phyloP scores from a whole-genome alignment of 1,284 basidiomycete genomes.

The Kwoniella shivajii region DNA sequence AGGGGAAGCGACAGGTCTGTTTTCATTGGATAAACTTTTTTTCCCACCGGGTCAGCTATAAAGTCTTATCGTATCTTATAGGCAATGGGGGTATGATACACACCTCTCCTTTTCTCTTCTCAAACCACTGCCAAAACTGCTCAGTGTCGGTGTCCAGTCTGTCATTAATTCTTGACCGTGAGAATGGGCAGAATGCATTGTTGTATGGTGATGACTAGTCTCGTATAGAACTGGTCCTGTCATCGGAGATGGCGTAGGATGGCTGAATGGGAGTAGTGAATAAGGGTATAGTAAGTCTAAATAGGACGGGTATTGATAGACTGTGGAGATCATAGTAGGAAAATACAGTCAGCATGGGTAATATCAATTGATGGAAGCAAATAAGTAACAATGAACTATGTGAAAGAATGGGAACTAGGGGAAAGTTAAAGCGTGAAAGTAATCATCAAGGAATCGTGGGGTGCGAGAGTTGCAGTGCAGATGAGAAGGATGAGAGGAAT shows the following conservation, averaged over 20 bases:
- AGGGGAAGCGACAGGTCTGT: constrained; percentile 22
- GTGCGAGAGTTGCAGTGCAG: neutral
- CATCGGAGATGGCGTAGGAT: constrained; percentile 11
- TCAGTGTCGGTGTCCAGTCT: constrained; percentile 24
- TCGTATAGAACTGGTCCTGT: constrained; percentile 26
- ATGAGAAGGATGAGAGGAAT: neutral
- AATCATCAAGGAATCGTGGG: neutral
- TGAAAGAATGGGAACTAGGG: neutral
- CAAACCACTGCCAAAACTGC: constrained; percentile 17
- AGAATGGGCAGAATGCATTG: constrained; percentile 16
- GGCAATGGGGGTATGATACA: neutral
- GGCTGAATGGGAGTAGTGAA: constrained; percentile 10
- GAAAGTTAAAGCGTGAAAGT: neutral
- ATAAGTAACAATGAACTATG: neutral
- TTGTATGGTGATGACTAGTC: constrained; percentile 7
- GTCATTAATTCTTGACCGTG: constrained; percentile 25
- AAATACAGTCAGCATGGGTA: constrained; percentile 1
- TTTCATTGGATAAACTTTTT: constrained; percentile 15
- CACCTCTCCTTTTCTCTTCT: constrained; percentile 22
- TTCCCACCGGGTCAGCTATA: neutral
- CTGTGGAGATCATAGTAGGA: constrained; percentile 1
- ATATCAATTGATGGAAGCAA: constrained; percentile 6
- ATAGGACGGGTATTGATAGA: neutral
- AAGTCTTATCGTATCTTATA: neutral
- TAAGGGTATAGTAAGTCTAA: constrained; percentile 6